A percentile compares a stretch with the other conserved stretches of the same genome.
phyloP scores from a whole-genome alignment of 2,329 filamentous ascomycete species.

The Xylariomycetidae sp. region DNA sequence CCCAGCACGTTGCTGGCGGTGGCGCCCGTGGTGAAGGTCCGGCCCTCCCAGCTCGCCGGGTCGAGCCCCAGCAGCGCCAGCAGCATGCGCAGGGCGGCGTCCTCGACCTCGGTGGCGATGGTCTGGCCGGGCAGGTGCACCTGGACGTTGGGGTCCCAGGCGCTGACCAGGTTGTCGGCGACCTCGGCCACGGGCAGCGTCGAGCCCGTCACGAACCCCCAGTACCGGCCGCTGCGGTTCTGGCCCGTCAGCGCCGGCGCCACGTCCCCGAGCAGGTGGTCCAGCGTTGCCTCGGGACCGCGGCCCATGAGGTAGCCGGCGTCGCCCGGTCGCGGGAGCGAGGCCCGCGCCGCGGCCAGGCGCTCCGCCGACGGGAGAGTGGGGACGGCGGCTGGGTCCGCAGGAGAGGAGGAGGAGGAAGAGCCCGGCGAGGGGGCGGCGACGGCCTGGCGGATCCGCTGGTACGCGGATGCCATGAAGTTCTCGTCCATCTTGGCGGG shows the following conservation, averaged over 20 bases:
- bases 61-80: constrained; percentile 61
- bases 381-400: no score
- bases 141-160: constrained; percentile 77
- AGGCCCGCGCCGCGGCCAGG: constrained; percentile 33
- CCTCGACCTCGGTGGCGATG: constrained; percentile 72
- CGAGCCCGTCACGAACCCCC: constrained; percentile 85
- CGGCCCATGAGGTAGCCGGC: constrained; percentile 27
- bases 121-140: constrained; percentile 77
- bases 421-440: no score
- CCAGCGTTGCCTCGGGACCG: constrained; percentile 28
- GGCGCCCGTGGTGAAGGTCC: constrained; percentile 55
- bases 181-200: constrained; percentile 72
- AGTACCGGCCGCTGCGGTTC: constrained; percentile 66
- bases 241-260: constrained; percentile 61
- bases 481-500: neutral
- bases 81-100: constrained; percentile 65
- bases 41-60: constrained; percentile 53
- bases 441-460: constrained; percentile 17
- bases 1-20: constrained; percentile 82
- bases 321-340: constrained; percentile 31
- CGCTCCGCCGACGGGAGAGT: constrained; percentile 35
- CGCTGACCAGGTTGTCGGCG: constrained; percentile 79
- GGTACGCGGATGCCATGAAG: constrained; percentile 18
- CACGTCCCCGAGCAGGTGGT: constrained; percentile 42
- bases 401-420: constrained; percentile 9